phyloP scores from a whole-genome alignment of 176 grass and related monocot genomes.

The Eleusine indica region DNA sequence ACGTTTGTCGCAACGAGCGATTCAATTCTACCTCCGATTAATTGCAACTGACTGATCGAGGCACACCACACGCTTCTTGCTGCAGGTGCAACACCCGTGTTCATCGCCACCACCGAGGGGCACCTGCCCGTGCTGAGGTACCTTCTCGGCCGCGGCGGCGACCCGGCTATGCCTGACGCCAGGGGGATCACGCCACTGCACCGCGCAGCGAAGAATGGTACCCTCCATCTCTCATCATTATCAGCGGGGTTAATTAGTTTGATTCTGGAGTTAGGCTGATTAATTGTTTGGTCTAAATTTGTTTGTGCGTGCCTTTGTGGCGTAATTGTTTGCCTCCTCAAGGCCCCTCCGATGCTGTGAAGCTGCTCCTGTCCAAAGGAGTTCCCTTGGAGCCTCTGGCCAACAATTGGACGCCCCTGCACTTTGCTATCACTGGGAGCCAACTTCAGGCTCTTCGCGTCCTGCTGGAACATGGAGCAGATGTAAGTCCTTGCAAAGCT shows the following conservation, averaged over 20 bases:
- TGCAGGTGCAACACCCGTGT: background rate
- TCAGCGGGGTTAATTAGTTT: no score
- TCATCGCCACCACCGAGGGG: background rate
- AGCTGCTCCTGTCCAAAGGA: slow-evolving; percentile 40
- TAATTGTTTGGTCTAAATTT: no score
- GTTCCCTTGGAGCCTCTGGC: slow-evolving; percentile 35
- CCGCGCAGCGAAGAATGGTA: slow-evolving; percentile 31
- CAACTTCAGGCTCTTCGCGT: slow-evolving; percentile 22
- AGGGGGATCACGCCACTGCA: slow-evolving; percentile 40
- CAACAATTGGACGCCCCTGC: slow-evolving; percentile 27
- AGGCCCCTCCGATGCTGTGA: slow-evolving; percentile 36
- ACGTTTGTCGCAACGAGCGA: background rate
- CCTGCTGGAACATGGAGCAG: slow-evolving; percentile 47
- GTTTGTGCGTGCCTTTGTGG: background rate
- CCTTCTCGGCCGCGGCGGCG: slow-evolving; percentile 41
- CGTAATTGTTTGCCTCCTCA: background rate
- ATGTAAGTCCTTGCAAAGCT: slow-evolving; percentile 36
- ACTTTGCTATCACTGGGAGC: background rate
- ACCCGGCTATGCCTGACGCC: slow-evolving; percentile 13
- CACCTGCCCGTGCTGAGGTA: slow-evolving; percentile 10
- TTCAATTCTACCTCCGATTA: background rate
- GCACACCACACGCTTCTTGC: background rate
- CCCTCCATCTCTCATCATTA: no score
- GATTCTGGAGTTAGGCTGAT: no score
- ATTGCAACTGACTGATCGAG: background rate